Base-by-base conservation (phyloP, 352 stramenopile genomes). In the Phytopythium sindhum region DNA sequence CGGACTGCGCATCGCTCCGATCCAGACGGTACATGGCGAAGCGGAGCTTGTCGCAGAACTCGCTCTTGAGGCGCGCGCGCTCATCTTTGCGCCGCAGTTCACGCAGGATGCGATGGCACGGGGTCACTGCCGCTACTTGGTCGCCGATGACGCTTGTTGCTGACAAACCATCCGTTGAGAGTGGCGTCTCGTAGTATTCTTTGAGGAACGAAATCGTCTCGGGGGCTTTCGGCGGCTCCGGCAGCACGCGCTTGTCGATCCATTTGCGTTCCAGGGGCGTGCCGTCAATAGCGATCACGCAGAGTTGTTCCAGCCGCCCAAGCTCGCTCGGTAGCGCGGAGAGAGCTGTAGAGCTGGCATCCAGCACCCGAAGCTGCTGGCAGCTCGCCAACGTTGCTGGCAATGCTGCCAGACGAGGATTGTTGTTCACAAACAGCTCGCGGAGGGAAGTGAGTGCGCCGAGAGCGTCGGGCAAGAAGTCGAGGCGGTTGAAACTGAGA, bases 401-500 rank as follows among this genome's bases (percentile, higher is more conserved):
- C 5, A 97, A 53, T 0, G 48, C 44, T 24, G 61, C 53, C 4
- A 97, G 78, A 9, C 68, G 63, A 7, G 84, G 87, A 57, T 97
- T 97, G 58, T 93, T 75, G 63, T 93, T 95, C 31, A 97, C 64
- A 72, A 87, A 96, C 15, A 97, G 74, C 57, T 90, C 69, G 51
- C 88, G 81, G 9, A 97, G 81, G 24, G 64, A 67, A 29, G 65
- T 51, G 29, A 97, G 75, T 7, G 66, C 58, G 24, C 75, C 68
- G 45, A 97, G 76, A 9, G 72, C 64, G 35, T 85, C 73, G 0
- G 88, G 85, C 10, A 97, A 66, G 3, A 65, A 57, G 28, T 68
- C 54, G 19, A 97, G 64, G 6, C 87, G 67, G 63, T 97, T 97
- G 67, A 86, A 84, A 58, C 83, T 91, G 35, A 97, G 64, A 62